Evolutionary conservation across 1,139 yeast species (phyloP).

Genomic region (Zhuliangozyma blackwelliae): DNA sequence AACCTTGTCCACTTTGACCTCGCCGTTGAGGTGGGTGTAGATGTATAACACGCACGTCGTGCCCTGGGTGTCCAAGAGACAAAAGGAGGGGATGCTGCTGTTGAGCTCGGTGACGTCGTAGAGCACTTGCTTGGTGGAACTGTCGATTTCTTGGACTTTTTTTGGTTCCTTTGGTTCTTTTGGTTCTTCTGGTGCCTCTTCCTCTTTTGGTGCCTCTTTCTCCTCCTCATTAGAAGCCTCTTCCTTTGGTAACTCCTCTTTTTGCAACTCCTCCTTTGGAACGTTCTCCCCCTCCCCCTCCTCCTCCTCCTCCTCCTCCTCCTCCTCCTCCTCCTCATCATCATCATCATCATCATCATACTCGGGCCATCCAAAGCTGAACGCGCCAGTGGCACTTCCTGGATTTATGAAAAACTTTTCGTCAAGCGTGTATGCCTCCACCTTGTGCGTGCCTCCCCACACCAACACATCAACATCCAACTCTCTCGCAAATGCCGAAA

Average conservation of each 20-base stretch:
- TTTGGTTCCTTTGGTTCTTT: conserved; percentile 6
- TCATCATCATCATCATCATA: conserved; percentile 46
- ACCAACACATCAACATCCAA: conserved; percentile 86
- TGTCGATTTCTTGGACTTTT: conserved; percentile 2
- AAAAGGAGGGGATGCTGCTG: conserved; percentile 70
- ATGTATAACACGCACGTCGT: conserved; percentile 76
- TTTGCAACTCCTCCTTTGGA: conserved; percentile 19
- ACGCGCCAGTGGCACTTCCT: conserved; percentile 95
- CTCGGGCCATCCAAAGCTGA: conserved; percentile 46
- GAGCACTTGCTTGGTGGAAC: conserved; percentile 9
- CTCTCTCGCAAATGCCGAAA: conserved; percentile 80
- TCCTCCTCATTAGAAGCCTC: conserved; percentile 10
- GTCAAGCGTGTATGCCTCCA: conserved; percentile 89
- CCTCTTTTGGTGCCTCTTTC: conserved; percentile 7
- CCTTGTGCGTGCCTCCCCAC: conserved; percentile 96
- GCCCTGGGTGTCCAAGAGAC: conserved; percentile 80
- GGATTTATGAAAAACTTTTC: conserved; percentile 93
- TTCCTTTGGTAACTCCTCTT: too few relatives aligned
- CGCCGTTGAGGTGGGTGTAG: conserved; percentile 75
- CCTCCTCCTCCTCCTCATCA: conserved; percentile 21
- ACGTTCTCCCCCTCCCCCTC: conserved; percentile 20
- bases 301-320: conserved; percentile 10
- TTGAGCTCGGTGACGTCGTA: conserved; percentile 19
- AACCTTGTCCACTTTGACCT: conserved; percentile 89
- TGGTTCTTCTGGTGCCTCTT: conserved; percentile 8